Base-by-base conservation (phyloP, 345 rosid genomes). In the Dipteronia sinensis region DNA sequence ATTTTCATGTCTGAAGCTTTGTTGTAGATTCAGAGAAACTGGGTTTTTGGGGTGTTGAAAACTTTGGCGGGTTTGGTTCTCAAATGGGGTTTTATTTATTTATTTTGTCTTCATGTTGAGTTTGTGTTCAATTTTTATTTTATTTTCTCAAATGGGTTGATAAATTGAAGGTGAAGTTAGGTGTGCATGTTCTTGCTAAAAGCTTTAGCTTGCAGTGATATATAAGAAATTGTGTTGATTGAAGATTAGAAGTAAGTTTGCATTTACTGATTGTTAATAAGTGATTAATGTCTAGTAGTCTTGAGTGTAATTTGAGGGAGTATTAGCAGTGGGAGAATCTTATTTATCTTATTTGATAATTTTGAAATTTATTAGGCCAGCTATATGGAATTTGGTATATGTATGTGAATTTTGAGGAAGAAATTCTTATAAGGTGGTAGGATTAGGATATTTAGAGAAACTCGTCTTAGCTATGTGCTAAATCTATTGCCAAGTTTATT, bases 71-170 rank as follows among this genome's bases (percentile, higher is more conserved):
- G 63, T 49, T 65, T 74, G 40, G 29, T 74, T 64, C 23, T 65
- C 71, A 29, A 51, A 11, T 65, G 77, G 77, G 77, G 63, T 65
- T 27, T 27, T 27, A 27, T 65, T 55, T 46, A 49, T 75, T 75
- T n/a, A 12, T 27, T 75, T 75, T 51, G 29, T 49, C 49, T 13
- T 31, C 56, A 6, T 29, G 64, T 3, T 29, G 20, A n/a, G 49
- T 75, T 65, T 22, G 1, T 49, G 63, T 20, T 2, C 10, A 7
- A 6, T 72, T n/a, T 6, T 22, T 23, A 0, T 13, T 56, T 38
- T 20, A 34, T 3, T n/a, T 22, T 34, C 3, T 72, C 58, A 53
- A 27, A 2, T 51, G 63, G 74, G 25, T 71, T 71, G 46, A 71
- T 55, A 27, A 19, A 53, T 19, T 53, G 25, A 10, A 7, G 62